Percentiles rank a stretch among this genome's conserved stretches.
Evolutionary conservation across 2,329 filamentous ascomycete species (phyloP).

Genomic region (Penicillium sp.): DNA sequence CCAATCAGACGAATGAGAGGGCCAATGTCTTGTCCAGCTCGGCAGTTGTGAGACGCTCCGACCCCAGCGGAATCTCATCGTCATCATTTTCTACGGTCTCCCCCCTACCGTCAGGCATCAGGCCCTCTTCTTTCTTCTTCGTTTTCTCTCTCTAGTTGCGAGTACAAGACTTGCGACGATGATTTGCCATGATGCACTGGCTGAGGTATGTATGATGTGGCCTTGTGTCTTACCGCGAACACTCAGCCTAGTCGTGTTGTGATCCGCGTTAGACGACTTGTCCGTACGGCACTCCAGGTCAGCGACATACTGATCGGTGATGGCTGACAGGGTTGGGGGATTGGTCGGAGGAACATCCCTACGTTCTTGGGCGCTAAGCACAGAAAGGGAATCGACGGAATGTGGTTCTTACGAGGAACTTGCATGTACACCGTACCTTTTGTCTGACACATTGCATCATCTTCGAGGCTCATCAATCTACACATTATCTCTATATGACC

Average conservation of each 20-base stretch:
- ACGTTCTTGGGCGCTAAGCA: background rate
- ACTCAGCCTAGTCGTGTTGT: background rate
- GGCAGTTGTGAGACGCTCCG: background rate
- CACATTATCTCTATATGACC: background rate
- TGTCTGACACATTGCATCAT: background rate
- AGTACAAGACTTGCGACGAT: background rate
- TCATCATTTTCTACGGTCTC: background rate
- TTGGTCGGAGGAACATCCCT: background rate
- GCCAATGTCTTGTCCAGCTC: background rate
- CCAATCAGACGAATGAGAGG: background rate
- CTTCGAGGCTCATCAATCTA: background rate
- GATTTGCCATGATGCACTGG: background rate
- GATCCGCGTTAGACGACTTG: background rate
- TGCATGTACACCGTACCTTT: background rate
- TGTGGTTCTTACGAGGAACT: constrained; percentile 4
- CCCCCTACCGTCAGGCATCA: background rate
- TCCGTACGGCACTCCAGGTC: too few species aligned
- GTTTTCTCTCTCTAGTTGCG: background rate
- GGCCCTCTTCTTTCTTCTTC: background rate
- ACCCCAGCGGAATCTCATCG: background rate
- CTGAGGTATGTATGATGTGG: background rate
- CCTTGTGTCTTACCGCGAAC: background rate
- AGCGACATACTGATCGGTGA: background rate
- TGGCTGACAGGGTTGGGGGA: background rate
- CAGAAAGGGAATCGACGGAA: constrained; percentile 3